Evolutionary conservation across 345 rosid genomes (phyloP).

Genomic region (Eucalyptus cladocalyx): DNA sequence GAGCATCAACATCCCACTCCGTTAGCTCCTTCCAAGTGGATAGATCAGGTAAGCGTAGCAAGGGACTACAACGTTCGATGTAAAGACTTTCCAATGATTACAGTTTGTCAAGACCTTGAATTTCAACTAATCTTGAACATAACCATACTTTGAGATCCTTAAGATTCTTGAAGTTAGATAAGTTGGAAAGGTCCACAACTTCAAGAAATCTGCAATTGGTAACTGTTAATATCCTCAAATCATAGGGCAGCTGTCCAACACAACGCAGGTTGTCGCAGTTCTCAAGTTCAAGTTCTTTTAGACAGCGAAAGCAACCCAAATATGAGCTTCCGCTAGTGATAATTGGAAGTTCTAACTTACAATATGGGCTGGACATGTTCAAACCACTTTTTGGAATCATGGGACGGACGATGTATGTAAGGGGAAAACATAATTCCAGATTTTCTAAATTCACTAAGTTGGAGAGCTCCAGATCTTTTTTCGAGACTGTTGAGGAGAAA

Average conservation of each 20-base stretch:
- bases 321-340: background rate
- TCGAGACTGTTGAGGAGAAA: accelerated
- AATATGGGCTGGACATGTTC: accelerated
- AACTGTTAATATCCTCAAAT: background rate
- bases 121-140: background rate
- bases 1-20: background rate
- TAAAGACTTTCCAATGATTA: background rate
- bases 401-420: accelerated
- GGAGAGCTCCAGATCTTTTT: accelerated
- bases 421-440: too few relatives aligned
- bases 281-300: background rate
- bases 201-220: background rate
- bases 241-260: background rate
- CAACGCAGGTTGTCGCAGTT: background rate
- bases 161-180: background rate
- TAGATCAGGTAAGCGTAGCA: background rate
- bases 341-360: background rate
- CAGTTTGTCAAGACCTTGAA: background rate
- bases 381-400: too few relatives aligned
- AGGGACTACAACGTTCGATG: accelerated
- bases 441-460: too few relatives aligned
- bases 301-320: background rate
- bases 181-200: background rate
- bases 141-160: accelerated
- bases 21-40: background rate